Base-by-base conservation (phyloP, 2,329 filamentous ascomycete genomes). In the Scedosporium minutisporum region DNA sequence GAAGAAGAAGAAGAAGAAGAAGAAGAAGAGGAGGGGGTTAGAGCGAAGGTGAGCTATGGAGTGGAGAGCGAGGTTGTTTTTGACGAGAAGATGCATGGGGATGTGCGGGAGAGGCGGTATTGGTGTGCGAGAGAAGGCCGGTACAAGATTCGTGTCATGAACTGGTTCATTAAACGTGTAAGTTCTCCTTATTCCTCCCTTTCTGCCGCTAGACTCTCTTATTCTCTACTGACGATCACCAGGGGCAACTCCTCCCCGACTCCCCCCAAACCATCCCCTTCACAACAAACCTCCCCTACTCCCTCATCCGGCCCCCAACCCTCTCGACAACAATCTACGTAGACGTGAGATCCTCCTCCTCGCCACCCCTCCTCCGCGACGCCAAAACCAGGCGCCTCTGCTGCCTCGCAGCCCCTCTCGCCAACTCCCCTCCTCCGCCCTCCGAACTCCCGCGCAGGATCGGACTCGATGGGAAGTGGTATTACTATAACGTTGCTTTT, bases 31-130 rank as follows among this genome's bases (percentile, higher is more conserved):
- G 42, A 72, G 77, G 61, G 72, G 69, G 63, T 77, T 76, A 7
- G 73, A 78, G 44, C 79, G 77, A 65, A 74, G 78, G 64, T 80
- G 79, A 62, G 78, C 77, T 5, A 73, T 71, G 14, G 71, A 74
- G 63, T 72, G 71, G 68, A 66, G 68, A 14, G 68, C 68, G 53
- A 66, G 65, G 16, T 55, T 3, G 51, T n/a, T 1, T 77, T 69
- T 59, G 68, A 73, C 59, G 70, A 74, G 6, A 67, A 65, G 16
- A 2, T 67, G 0, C 75, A 77, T 61, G 38, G 63, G 1, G 57
- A 72, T n/a, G 65, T 76, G 23, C 66, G 69, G 29, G 60, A 68
- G 42, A 73, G 72, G 66, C 69, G 69, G 42, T 68, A 70, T 55
- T 77, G 75, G 75, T 74, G 72, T 62, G 71, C 71, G 2, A 67